A percentile compares a stretch with the other conserved stretches of the same genome.
phyloP scores from a whole-genome alignment of 495 filamentous ascomycete genomes.

The Aspergillus haitiensis region DNA sequence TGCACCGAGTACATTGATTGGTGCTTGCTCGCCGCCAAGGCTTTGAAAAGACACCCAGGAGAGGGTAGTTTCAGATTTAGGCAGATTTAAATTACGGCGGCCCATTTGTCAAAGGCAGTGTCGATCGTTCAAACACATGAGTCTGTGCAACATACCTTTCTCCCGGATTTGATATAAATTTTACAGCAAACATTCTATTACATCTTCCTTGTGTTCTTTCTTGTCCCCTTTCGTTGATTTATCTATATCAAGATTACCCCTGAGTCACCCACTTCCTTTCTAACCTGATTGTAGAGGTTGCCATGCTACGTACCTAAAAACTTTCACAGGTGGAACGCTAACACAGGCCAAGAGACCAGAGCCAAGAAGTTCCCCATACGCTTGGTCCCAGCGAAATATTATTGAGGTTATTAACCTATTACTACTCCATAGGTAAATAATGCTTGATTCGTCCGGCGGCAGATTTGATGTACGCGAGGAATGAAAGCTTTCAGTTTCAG shows the following conservation, averaged over 20 bases:
- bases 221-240: too few relatives aligned
- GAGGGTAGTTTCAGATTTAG: constrained; percentile 24
- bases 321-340: constrained; percentile 5
- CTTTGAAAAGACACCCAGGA: neutral
- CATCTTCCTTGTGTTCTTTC: too few relatives aligned
- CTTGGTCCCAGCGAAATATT: constrained; percentile 16
- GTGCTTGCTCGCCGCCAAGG: constrained; percentile 23
- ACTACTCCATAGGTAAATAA: constrained; percentile 23
- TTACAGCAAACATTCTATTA: too few relatives aligned
- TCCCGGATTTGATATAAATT: constrained; percentile 1
- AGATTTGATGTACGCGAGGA: neutral
- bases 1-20: constrained; percentile 15
- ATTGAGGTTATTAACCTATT: constrained; percentile 5
- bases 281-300: too few relatives aligned
- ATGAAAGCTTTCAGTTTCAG: neutral
- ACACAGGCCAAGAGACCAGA: constrained; percentile 2
- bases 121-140: constrained; percentile 18
- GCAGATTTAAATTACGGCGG: constrained; percentile 13
- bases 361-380: constrained; percentile 18
- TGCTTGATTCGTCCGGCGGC: constrained; percentile 20
- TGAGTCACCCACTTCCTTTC: too few relatives aligned
- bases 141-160: constrained; percentile 19
- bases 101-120: neutral
- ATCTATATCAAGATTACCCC: too few relatives aligned
- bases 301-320: too few relatives aligned